phyloP scores from a whole-genome alignment of 2,329 filamentous ascomycete genomes.

The Pseudogymnoascus sp. region DNA sequence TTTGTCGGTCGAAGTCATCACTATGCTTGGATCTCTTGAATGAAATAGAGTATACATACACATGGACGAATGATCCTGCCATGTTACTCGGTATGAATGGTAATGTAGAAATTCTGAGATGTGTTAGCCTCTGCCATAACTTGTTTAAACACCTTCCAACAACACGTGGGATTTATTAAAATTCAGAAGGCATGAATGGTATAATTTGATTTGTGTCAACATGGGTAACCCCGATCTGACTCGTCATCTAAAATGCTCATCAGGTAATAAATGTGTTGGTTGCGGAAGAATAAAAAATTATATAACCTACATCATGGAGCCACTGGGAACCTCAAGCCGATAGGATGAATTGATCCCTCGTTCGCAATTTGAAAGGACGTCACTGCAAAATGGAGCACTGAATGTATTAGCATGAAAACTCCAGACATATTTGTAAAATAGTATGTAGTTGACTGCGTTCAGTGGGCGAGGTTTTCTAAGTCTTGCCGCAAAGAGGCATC shows the following conservation, averaged over 20 bases:
- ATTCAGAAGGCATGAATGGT: constrained; percentile 64
- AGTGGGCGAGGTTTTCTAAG: constrained; percentile 99
- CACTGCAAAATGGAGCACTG: neutral
- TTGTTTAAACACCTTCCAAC: constrained; percentile 8
- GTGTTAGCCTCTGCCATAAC: constrained; percentile 11
- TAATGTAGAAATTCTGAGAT: constrained; percentile 3
- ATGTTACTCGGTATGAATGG: neutral
- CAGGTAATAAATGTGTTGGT: constrained; percentile 25
- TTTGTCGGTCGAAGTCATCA: constrained; percentile 78
- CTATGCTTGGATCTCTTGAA: constrained; percentile 29
- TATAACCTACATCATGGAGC: constrained; percentile 14
- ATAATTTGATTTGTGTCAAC: constrained; percentile 56
- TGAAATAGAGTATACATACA: constrained; percentile 6
- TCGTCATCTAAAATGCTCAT: constrained; percentile 63
- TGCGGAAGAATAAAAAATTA: constrained; percentile 17
- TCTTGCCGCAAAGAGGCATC: constrained; percentile 85
- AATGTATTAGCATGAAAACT: neutral
- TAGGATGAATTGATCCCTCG: neutral
- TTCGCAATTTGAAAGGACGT: neutral
- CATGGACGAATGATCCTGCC: neutral
- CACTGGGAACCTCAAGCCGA: constrained; percentile 12
- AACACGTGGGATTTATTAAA: constrained; percentile 26
- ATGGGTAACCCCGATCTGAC: constrained; percentile 68
- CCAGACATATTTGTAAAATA: constrained; percentile 1
- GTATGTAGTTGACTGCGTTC: constrained; percentile 39